Evolutionary conservation across 2,329 filamentous ascomycete species (phyloP).

Genomic region (Sporothrix globosa): DNA sequence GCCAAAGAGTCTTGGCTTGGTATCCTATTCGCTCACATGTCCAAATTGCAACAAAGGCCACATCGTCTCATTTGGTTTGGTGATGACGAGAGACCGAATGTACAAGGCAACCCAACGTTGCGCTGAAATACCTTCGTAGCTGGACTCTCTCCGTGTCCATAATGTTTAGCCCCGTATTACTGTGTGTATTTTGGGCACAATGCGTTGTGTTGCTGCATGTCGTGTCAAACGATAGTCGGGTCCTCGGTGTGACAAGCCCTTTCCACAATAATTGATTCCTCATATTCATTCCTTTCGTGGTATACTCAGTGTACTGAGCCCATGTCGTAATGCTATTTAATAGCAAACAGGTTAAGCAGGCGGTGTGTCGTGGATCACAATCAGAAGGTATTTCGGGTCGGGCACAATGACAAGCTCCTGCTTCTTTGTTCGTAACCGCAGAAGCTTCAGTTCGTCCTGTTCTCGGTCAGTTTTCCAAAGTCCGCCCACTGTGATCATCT

Average conservation of each 20-base stretch:
- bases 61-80: background rate
- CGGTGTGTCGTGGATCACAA: conserved; percentile 81
- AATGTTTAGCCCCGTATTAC: background rate
- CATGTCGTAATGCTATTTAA: background rate
- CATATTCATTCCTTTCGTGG: background rate
- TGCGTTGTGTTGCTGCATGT: background rate
- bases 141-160: background rate
- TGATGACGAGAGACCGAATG: conserved; percentile 8
- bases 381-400: conserved; percentile 75
- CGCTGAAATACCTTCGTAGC: background rate
- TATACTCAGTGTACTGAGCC: too few relatives aligned
- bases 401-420: conserved; percentile 84
- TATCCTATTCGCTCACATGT: background rate
- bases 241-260: background rate
- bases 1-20: background rate
- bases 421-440: conserved; percentile 79
- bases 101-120: background rate
- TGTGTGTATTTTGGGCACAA: background rate
- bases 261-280: background rate
- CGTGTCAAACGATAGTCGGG: background rate
- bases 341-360: conserved; percentile 54
- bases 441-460: conserved; percentile 74
- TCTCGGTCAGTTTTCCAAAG: background rate
- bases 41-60: background rate
- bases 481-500: too few relatives aligned